Percentiles rank a stretch among this genome's conserved stretches.
phyloP scores from a whole-genome alignment of 169 alveolate genomes.

The Plasmodium blacklocki region DNA sequence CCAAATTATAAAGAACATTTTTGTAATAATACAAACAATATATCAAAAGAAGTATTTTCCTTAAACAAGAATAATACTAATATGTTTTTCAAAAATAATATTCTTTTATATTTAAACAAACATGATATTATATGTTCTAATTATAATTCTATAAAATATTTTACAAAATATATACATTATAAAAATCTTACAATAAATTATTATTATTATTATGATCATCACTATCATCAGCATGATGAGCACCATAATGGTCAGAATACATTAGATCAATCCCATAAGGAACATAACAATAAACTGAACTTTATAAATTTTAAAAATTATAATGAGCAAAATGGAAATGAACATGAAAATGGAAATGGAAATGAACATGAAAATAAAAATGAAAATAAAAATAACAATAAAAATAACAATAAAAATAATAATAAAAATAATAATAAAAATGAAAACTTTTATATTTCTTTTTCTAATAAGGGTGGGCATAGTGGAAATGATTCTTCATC shows the following conservation, averaged over 20 bases:
- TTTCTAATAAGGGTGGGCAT: conserved; percentile 46
- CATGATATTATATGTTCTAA: conserved; percentile 45
- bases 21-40: not conserved
- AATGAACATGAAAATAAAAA: too few relatives aligned
- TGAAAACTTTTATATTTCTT: conserved; percentile 31
- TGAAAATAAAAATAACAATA: too few relatives aligned
- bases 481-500: conserved; percentile 19
- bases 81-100: not conserved
- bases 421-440: too few relatives aligned
- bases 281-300: not conserved
- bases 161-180: conserved; percentile 25
- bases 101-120: conserved; percentile 29
- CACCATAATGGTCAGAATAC: too few relatives aligned
- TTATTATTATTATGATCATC: not conserved
- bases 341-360: too few relatives aligned
- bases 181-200: conserved; percentile 8
- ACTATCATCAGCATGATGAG: not conserved
- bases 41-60: not conserved
- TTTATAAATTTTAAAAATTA: conserved; percentile 16
- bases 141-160: conserved; percentile 43
- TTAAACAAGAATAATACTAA: not conserved
- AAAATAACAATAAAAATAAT: too few relatives aligned
- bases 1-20: conserved; percentile 20
- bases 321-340: not conserved
- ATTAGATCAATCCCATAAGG: too few relatives aligned